Evolutionary conservation across 352 stramenopile genomes (phyloP).

Genomic region (Phytophthora foliorum): DNA sequence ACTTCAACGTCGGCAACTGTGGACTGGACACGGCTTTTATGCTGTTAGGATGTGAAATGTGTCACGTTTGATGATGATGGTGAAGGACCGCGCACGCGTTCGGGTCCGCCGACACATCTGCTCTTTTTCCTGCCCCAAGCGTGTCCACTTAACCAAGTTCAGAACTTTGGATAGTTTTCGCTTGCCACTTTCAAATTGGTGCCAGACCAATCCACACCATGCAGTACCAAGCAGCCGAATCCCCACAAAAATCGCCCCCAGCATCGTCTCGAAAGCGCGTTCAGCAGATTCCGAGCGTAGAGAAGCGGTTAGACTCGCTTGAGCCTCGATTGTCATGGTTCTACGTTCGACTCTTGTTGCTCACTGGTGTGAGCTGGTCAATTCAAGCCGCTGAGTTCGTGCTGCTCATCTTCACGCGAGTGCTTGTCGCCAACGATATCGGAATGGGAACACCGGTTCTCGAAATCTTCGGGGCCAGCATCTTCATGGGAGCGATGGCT

Average conservation of each 20-base stretch:
- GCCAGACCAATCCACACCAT: slow-evolving; percentile 1
- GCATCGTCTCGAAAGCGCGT: slow-evolving; percentile 10
- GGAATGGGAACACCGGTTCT: slow-evolving; percentile 28
- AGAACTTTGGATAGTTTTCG: too few species aligned
- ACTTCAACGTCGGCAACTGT: too few species aligned
- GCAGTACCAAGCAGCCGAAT: slow-evolving; percentile 28
- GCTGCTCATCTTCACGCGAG: slow-evolving; percentile 43
- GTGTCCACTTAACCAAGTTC: slow-evolving; percentile 22
- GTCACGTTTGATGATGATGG: slow-evolving; percentile 1
- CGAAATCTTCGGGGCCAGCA: slow-evolving; percentile 28
- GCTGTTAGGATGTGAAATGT: slow-evolving; percentile 18
- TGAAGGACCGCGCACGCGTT: slow-evolving; percentile 18
- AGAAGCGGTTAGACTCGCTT: slow-evolving; percentile 18
- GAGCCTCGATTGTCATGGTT: slow-evolving; percentile 23
- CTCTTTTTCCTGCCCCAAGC: slow-evolving; percentile 3
- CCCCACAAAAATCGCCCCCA: slow-evolving; percentile 6
- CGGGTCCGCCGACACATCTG: neutral
- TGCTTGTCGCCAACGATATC: slow-evolving; percentile 27
- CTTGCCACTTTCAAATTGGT: slow-evolving; percentile 29
- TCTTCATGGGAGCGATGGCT: slow-evolving; percentile 30
- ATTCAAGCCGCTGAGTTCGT: slow-evolving; percentile 42
- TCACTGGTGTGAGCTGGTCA: slow-evolving; percentile 38
- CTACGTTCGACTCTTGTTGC: slow-evolving; percentile 39
- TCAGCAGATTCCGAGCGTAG: neutral
- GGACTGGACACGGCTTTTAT: neutral